Evolutionary conservation across 495 filamentous ascomycete genomes (phyloP).

Genomic region (Rhizodiscina lignyota): DNA sequence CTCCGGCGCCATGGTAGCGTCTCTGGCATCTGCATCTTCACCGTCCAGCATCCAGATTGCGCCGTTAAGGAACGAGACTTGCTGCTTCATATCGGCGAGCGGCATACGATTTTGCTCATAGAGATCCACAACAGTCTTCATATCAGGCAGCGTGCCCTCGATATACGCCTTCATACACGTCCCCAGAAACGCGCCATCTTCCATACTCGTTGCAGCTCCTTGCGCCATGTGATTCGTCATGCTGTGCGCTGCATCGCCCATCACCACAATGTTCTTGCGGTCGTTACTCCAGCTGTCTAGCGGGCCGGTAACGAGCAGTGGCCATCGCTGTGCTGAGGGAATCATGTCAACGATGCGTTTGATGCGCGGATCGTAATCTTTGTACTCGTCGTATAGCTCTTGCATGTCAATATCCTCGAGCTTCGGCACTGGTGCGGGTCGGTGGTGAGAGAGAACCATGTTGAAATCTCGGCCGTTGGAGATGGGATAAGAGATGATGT

Average conservation of each 20-base stretch:
- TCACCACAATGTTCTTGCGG: constrained; percentile 13
- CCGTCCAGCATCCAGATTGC: too few species aligned
- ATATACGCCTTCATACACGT: constrained; percentile 3
- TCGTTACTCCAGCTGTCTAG: constrained; percentile 9
- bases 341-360: constrained; percentile 19
- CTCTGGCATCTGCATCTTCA: too few species aligned
- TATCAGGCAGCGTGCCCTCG: constrained; percentile 2
- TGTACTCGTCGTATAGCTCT: constrained; percentile 17
- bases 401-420: constrained; percentile 19
- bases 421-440: constrained; percentile 11
- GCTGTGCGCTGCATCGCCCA: constrained; percentile 13
- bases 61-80: constrained; percentile 15
- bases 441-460: constrained; percentile 32
- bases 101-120: constrained; percentile 13
- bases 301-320: constrained; percentile 12
- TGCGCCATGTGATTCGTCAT: constrained; percentile 17
- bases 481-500: constrained; percentile 36
- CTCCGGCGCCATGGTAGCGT: too few species aligned
- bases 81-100: constrained; percentile 13
- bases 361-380: constrained; percentile 20
- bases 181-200: constrained; percentile 15
- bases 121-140: too few species aligned
- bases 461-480: constrained; percentile 30
- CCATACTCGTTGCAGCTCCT: constrained; percentile 14
- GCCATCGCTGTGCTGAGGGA: constrained; percentile 10